phyloP scores from a whole-genome alignment of 2,329 filamentous ascomycete genomes.

The Fusarium odoratissimum region DNA sequence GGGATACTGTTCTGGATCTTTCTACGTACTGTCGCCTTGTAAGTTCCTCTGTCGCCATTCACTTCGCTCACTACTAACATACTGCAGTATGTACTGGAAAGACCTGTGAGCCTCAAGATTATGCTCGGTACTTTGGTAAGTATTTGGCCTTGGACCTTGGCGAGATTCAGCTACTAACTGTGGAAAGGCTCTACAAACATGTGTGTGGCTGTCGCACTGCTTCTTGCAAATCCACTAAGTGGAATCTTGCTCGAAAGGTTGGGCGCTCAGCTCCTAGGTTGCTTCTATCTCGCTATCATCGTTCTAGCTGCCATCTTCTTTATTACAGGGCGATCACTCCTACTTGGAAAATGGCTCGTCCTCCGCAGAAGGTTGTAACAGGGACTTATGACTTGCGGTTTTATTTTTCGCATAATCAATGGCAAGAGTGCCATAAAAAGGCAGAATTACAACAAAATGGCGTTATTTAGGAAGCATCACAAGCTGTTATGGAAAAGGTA shows the following conservation, averaged over 20 bases:
- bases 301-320: constrained; percentile 48
- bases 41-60: not conserved
- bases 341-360: constrained; percentile 7
- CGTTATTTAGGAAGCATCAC: fast-evolving
- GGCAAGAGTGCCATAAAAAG: not conserved
- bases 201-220: constrained; percentile 56
- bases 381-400: no score
- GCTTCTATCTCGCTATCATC: constrained; percentile 57
- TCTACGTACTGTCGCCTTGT: constrained; percentile 54
- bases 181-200: constrained; percentile 56
- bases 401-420: not conserved
- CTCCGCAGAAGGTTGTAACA: not conserved
- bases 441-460: not conserved
- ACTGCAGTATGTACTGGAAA: constrained; percentile 56
- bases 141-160: fast-evolving
- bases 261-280: constrained; percentile 55
- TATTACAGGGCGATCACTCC: constrained; percentile 28
- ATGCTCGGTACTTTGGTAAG: constrained; percentile 54
- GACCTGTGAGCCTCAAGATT: constrained; percentile 57
- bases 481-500: not conserved
- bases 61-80: not conserved
- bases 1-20: constrained; percentile 60
- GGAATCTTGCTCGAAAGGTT: constrained; percentile 57
- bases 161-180: not conserved
- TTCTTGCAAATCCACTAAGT: constrained; percentile 58